These are phyloP conservation scores for Aureobasidium sp. DNA, from an alignment of 2,329 filamentous ascomycete genomes.

Conservation along the genomic window DNA sequence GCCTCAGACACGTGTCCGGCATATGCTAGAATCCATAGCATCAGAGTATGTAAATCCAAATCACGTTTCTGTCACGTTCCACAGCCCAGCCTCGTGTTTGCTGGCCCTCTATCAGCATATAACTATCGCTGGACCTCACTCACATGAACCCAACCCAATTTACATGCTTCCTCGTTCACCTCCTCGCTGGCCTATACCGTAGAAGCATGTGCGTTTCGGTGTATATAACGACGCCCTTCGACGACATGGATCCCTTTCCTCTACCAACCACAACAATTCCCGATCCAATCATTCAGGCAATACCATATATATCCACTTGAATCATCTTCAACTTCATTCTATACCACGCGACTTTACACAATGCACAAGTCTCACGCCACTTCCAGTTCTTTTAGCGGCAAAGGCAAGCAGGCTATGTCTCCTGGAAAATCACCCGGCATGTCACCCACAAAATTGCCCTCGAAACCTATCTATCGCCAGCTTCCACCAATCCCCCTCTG, in stretches of 20 bases:
- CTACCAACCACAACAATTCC: not conserved
- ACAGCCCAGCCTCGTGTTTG: not conserved
- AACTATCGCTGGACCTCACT: not conserved
- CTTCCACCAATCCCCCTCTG: not conserved
- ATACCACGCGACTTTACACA: not conserved
- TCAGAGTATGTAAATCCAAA: not conserved
- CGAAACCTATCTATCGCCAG: not conserved
- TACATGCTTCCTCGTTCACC: not conserved
- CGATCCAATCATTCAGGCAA: not conserved
- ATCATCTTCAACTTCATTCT: not conserved
- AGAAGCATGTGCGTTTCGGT: not conserved
- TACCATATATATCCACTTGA: not conserved
- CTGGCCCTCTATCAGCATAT: not conserved
- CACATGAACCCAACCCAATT: not conserved
- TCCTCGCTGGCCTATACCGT: not conserved
- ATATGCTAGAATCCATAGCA: not conserved
- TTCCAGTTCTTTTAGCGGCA: not conserved
- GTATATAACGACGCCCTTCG: not conserved
- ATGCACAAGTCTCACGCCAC: not conserved
- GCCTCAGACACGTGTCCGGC: not conserved
- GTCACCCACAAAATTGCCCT: not conserved
- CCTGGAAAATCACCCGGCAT: not conserved
- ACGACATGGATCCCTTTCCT: not conserved
- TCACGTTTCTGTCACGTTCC: constrained; percentile 1
- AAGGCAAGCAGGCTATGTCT: not conserved